Base-by-base conservation (phyloP, 2,329 filamentous ascomycete species). In the Lasiodiplodia sp. region DNA sequence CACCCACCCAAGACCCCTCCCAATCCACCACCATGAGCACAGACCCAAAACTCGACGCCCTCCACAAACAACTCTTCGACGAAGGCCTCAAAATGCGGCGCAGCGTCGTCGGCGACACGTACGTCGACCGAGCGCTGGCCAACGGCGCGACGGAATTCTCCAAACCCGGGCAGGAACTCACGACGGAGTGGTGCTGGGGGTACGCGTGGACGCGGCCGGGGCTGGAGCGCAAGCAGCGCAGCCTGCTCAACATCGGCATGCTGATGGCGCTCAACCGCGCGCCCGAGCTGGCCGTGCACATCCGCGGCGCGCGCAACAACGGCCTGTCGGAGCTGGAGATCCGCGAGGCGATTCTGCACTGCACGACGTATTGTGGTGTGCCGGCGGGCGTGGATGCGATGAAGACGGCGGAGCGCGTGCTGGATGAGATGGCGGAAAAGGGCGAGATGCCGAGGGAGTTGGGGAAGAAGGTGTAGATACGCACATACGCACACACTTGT, bases 121-220 rank as follows among this genome's bases (percentile, higher is more conserved):
- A 90, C 72, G 88, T 91, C 67, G 83, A 89, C 73, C 80, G 79
- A 4, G 84, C 88, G 1, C 80, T 90, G 7, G 79, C 80, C n/a
- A 86, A 37, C 28, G 60, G 85, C 3, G 83, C 86, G 0, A 86
- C 84, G 11, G 84, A 87, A n/a, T 91, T 90, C 77, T 82, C 87
- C 1, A 80, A 82, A 49, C 86, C 88, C 0, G 86, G 87, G 72
- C 88, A 91, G 77, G 86, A 90, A 71, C 82, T 89, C 47, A 85
- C 89, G 1, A 90, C 88, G 0, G 88, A 90, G 78, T 86, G 83
- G 75, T 87, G 86, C 79, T 91, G 88, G 89, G 88, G 88, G 16
- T 84, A 84, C 69, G 84, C 86, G 31, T 91, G 89, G 89, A 86
- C 86, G 3, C 84, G 89, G 8, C 88, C 87, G 0, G 89, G 88